Conservation (phyloP, 805 yeast species). For the Cyberlindnera nakhonratchasimensis region DNA sequence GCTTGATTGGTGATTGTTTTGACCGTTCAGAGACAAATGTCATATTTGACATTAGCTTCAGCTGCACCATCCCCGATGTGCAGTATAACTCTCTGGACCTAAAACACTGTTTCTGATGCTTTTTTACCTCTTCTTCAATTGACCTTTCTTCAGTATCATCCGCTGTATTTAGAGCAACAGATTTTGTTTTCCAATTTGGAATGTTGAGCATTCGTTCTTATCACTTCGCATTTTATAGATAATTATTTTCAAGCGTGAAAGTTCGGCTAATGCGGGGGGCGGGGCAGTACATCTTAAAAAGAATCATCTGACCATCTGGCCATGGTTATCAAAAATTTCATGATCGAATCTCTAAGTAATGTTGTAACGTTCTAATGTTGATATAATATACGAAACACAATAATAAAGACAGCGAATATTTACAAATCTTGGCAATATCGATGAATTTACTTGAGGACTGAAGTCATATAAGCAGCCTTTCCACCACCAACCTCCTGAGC, state of each 20-base stretch:
- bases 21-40: neutral
- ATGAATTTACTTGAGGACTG: slow-evolving; percentile 9
- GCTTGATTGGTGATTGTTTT: slow-evolving; percentile 1
- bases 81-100: too few relatives aligned
- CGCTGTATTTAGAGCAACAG: too few relatives aligned
- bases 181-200: too few relatives aligned
- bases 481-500: slow-evolving; percentile 36
- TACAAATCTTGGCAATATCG: slow-evolving; percentile 5
- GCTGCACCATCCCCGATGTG: neutral
- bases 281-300: too few relatives aligned
- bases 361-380: too few relatives aligned
- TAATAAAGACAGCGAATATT: neutral
- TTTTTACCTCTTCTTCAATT: neutral
- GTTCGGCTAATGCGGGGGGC: neutral
- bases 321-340: neutral
- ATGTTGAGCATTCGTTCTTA: too few relatives aligned
- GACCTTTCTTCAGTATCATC: too few relatives aligned
- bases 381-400: too few relatives aligned
- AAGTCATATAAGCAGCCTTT: slow-evolving; percentile 19
- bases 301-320: neutral
- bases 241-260: neutral
- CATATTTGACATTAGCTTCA: slow-evolving; percentile 1
- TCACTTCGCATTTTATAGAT: too few relatives aligned
- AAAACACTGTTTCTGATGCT: too few relatives aligned
- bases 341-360: slow-evolving; percentile 1